phyloP scores from a whole-genome alignment of 192 early-diverging fungal genomes.

The Coemansia sp. region DNA sequence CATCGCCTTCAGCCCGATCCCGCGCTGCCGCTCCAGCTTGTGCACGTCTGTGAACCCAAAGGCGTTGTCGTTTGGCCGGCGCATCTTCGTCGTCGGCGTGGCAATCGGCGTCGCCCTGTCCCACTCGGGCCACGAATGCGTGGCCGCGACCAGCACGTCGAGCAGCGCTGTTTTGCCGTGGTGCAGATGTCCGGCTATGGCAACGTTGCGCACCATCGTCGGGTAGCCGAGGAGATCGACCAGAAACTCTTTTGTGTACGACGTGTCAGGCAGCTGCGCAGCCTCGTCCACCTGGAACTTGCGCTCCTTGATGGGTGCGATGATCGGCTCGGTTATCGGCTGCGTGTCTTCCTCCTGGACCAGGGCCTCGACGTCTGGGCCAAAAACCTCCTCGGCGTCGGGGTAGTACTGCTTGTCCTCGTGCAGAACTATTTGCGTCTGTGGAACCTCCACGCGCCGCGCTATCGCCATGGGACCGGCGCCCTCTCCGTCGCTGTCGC shows the following conservation, averaged over 20 bases:
- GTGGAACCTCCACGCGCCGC: conserved; percentile 25
- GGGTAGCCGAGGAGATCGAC: conserved; percentile 80
- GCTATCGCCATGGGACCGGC: conserved; percentile 29
- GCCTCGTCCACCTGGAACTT: conserved; percentile 86
- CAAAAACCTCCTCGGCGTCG: conserved; percentile 95
- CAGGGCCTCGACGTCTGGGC: conserved; percentile 88
- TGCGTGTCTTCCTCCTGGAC: conserved; percentile 99
- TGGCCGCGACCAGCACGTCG: conserved; percentile 88
- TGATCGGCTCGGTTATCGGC: conserved; percentile 89
- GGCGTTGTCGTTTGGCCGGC: conserved; percentile 26
- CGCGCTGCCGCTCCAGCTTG: conserved; percentile 83
- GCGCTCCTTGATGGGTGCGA: conserved; percentile 83
- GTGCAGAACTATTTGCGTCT: conserved; percentile 86
- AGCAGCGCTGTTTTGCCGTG: conserved; percentile 97
- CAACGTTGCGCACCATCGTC: conserved; percentile 82
- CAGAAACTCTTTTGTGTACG: conserved; percentile 88
- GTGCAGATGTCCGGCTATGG: conserved; percentile 91
- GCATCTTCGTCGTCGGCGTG: conserved; percentile 33
- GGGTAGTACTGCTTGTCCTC: conserved; percentile 99
- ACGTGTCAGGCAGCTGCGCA: conserved; percentile 74
- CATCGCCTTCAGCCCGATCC: conserved; percentile 89
- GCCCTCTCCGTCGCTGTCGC: conserved; percentile 26
- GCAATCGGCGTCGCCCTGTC: conserved; percentile 30
- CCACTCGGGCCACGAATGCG: conserved; percentile 70
- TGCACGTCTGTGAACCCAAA: conserved; percentile 81